A percentile compares a stretch with the other conserved stretches of the same genome.
phyloP scores from a whole-genome alignment of 202 grass and related monocot genomes.

The Cymbopogon flexuosus region DNA sequence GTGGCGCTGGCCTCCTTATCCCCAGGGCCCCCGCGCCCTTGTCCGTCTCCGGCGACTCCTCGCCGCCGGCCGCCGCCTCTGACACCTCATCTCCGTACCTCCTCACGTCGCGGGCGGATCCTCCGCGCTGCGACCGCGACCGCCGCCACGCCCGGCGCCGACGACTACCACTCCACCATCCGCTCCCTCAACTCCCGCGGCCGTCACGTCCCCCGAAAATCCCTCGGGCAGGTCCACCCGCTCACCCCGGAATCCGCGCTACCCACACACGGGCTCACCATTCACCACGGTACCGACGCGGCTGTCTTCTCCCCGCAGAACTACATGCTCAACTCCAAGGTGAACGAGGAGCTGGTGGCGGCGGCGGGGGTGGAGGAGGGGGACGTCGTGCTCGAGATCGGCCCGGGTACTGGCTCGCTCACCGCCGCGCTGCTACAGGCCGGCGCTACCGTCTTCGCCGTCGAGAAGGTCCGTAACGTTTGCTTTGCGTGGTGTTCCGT shows the following conservation, averaged over 20 bases:
- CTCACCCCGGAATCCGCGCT: neutral
- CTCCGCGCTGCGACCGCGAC: neutral
- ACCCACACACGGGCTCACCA: neutral
- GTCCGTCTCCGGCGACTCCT: slow-evolving; percentile 1
- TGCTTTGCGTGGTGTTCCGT: neutral
- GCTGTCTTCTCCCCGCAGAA: slow-evolving; percentile 36
- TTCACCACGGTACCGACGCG: neutral
- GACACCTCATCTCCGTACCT: neutral
- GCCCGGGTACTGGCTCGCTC: slow-evolving; percentile 77
- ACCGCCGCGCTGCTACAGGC: slow-evolving; percentile 60
- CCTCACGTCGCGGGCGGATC: neutral
- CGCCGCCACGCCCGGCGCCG: slow-evolving; percentile 2
- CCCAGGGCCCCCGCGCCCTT: slow-evolving; percentile 8
- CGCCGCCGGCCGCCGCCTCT: slow-evolving; percentile 1
- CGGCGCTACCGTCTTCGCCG: slow-evolving; percentile 68
- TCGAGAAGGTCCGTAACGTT: slow-evolving; percentile 58
- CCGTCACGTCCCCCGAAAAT: slow-evolving; percentile 72
- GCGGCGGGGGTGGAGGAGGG: slow-evolving; percentile 61
- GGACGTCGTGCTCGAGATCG: slow-evolving; percentile 86
- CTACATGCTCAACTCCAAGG: slow-evolving; percentile 75
- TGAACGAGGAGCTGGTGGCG: slow-evolving; percentile 64
- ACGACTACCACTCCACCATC: slow-evolving; percentile 74
- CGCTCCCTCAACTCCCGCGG: slow-evolving; percentile 76
- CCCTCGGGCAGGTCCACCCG: slow-evolving; percentile 69
- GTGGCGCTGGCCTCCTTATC: slow-evolving; percentile 44